Evolutionary conservation across 371 early-diverging fungal species (phyloP).

Genomic region (Actinomortierella wolfii): DNA sequence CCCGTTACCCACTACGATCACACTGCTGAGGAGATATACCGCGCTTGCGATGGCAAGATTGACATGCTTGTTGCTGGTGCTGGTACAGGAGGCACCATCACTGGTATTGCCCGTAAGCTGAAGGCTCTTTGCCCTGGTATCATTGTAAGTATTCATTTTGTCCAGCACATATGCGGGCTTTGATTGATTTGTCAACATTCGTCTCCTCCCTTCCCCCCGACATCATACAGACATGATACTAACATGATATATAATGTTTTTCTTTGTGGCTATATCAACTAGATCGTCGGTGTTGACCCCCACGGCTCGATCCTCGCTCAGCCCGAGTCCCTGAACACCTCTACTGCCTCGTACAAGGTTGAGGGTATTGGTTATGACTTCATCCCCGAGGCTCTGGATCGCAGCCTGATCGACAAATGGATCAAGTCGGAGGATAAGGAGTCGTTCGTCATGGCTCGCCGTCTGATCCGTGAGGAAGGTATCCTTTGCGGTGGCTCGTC

Average conservation of each 20-base stretch:
- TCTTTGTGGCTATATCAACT: slow-evolving; percentile 3
- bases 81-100: slow-evolving; percentile 97
- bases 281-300: slow-evolving; percentile 95
- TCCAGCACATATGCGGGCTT: too few species aligned
- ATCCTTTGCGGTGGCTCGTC: slow-evolving; percentile 93
- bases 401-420: slow-evolving; percentile 88
- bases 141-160: slow-evolving; percentile 54
- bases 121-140: slow-evolving; percentile 91
- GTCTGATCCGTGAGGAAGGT: slow-evolving; percentile 96
- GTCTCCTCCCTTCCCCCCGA: too few species aligned
- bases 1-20: slow-evolving; percentile 95
- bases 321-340: slow-evolving; percentile 80
- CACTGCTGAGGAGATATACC: slow-evolving; percentile 88
- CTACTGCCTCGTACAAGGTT: slow-evolving; percentile 70
- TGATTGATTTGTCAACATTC: too few species aligned
- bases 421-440: slow-evolving; percentile 93
- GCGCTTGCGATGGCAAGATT: slow-evolving; percentile 86
- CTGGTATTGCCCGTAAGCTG: slow-evolving; percentile 91
- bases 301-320: slow-evolving; percentile 92
- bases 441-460: slow-evolving; percentile 92
- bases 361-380: slow-evolving; percentile 99
- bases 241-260: not conserved
- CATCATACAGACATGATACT: not conserved
- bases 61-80: slow-evolving; percentile 97
- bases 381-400: slow-evolving; percentile 90